Evolutionary conservation across 441 rosid species (phyloP).

Genomic region (Breynia disticha): DNA sequence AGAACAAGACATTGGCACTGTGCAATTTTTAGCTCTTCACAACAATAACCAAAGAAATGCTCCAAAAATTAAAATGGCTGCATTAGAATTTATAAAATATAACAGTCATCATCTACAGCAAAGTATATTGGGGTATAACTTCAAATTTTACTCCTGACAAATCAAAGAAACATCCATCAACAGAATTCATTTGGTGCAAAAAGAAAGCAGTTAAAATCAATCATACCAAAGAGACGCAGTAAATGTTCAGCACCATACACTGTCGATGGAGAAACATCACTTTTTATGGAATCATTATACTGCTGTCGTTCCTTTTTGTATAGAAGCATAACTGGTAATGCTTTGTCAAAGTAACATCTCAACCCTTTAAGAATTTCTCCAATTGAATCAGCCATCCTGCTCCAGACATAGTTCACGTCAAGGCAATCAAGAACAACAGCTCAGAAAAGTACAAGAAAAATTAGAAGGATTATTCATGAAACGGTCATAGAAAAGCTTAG

Average conservation of each 20-base stretch:
- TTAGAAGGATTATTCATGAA: neutral
- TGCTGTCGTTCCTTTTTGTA: slow-evolving; percentile 88
- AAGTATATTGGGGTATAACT: too few species aligned
- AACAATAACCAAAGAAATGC: too few species aligned
- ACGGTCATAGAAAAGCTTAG: neutral
- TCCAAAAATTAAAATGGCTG: too few species aligned
- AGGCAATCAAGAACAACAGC: neutral
- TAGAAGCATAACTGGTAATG: slow-evolving; percentile 72
- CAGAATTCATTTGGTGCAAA: neutral
- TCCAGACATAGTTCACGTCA: slow-evolving; percentile 15
- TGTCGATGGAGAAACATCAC: slow-evolving; percentile 73
- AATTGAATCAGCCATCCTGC: slow-evolving; percentile 67
- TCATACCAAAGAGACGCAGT: slow-evolving; percentile 86
- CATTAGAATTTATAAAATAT: too few species aligned
- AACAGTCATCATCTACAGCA: too few species aligned
- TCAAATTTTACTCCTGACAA: too few species aligned
- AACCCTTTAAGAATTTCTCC: slow-evolving; percentile 87
- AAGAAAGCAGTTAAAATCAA: slow-evolving; percentile 2
- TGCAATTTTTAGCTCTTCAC: too few species aligned
- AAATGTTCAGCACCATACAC: slow-evolving; percentile 97
- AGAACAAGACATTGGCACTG: too few species aligned
- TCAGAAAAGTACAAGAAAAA: neutral
- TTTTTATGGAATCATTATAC: slow-evolving; percentile 42
- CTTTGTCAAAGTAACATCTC: slow-evolving; percentile 85
- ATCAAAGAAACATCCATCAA: neutral